Conservation (phyloP, 1,284 basidiomycete genomes). For the Porphyrellus sp. region DNA sequence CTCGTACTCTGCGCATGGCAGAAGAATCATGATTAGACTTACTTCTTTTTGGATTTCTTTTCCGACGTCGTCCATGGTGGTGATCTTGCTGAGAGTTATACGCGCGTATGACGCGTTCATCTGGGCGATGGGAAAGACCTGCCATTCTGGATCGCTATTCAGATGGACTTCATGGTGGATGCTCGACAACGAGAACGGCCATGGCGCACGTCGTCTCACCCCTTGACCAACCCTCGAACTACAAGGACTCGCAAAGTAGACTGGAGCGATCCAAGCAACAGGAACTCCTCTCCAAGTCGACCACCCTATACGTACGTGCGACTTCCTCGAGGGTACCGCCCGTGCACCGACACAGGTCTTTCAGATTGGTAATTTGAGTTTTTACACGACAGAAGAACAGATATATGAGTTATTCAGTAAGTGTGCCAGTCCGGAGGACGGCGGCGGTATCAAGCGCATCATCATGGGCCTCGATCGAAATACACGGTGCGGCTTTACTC, state of each 20-base stretch:
- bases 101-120: conserved; percentile 36
- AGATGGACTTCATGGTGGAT: neutral
- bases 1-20: neutral
- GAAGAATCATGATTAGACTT: conserved; percentile 25
- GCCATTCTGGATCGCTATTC: conserved; percentile 17
- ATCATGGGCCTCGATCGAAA: conserved; percentile 99
- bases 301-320: conserved; percentile 70
- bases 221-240: conserved; percentile 92
- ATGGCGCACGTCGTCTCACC: conserved; percentile 88
- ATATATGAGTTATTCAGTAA: conserved; percentile 98
- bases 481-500: conserved; percentile 59
- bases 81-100: conserved; percentile 18
- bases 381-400: conserved; percentile 98
- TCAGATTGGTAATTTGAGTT: conserved; percentile 94
- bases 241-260: conserved; percentile 86
- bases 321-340: neutral
- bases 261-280: conserved; percentile 69
- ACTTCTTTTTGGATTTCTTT: conserved; percentile 87
- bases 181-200: conserved; percentile 15
- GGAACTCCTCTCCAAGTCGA: conserved; percentile 68
- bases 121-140: conserved; percentile 27
- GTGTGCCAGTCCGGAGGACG: conserved; percentile 85
- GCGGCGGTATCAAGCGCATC: conserved; percentile 95
- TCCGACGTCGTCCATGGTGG: conserved; percentile 70
- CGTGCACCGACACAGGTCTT: conserved; percentile 9